Evolutionary conservation across 352 stramenopile species (phyloP).

Genomic region (Elongisporangium undulatum): DNA sequence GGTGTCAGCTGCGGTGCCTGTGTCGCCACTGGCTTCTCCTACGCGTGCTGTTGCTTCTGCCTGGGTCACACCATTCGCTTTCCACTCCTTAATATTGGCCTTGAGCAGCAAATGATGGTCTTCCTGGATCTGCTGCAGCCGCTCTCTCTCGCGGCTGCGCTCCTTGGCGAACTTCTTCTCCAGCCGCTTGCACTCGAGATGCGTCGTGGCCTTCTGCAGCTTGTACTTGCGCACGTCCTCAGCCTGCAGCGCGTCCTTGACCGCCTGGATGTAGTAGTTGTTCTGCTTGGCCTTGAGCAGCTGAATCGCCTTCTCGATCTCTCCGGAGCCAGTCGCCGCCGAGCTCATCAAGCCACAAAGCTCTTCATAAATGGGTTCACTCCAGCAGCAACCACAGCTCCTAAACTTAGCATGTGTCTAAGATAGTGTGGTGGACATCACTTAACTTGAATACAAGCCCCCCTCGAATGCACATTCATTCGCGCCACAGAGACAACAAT

Average conservation of each 20-base stretch:
- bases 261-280: constrained; percentile 47
- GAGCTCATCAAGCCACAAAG: neutral
- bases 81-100: constrained; percentile 54
- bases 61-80: constrained; percentile 16
- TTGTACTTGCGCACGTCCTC: constrained; percentile 45
- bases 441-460: neutral
- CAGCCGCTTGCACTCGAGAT: constrained; percentile 36
- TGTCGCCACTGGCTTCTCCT: neutral
- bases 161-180: constrained; percentile 54
- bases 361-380: neutral
- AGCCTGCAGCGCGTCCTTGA: constrained; percentile 45
- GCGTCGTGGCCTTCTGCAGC: constrained; percentile 28
- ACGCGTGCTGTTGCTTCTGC: neutral
- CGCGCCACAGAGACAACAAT: neutral
- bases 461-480: no score
- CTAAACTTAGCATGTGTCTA: neutral
- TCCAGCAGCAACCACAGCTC: neutral
- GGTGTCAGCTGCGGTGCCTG: neutral
- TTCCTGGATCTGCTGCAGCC: constrained; percentile 54
- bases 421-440: neutral
- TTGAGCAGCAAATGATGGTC: constrained; percentile 47
- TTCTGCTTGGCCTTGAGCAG: constrained; percentile 19
- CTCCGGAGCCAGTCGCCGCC: neutral
- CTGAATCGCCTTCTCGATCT: constrained; percentile 9
- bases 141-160: constrained; percentile 37